Percentiles rank a stretch among this genome's conserved stretches.
These are phyloP conservation scores for Eutrema salsugineum DNA, from an alignment of 441 rosid genomes.

Conservation along the genomic window DNA sequence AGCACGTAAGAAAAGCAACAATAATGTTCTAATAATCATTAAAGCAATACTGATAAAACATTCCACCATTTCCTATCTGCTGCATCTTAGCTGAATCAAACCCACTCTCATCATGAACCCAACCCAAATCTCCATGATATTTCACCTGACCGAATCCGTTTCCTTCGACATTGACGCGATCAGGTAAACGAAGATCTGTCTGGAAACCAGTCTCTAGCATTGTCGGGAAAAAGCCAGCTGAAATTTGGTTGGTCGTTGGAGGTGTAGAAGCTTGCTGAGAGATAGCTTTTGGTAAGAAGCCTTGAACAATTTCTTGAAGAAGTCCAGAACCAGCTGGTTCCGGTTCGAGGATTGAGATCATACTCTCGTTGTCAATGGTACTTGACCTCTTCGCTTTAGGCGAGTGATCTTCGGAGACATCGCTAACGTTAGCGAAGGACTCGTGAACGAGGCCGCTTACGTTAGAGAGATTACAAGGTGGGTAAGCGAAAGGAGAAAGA, in stretches of 20 bases:
- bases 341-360: conserved; percentile 48
- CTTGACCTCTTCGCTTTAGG: conserved; percentile 32
- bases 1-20: not conserved
- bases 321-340: conserved; percentile 70
- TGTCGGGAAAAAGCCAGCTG: not conserved
- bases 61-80: conserved; percentile 21
- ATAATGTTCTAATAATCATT: conserved; percentile 9
- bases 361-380: conserved; percentile 14
- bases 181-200: conserved; percentile 4
- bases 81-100: conserved; percentile 22
- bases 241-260: conserved; percentile 10
- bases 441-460: conserved; percentile 13
- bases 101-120: conserved; percentile 10
- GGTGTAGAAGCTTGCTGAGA: conserved; percentile 13
- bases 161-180: conserved; percentile 9
- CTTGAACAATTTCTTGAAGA: conserved; percentile 75
- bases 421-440: not conserved
- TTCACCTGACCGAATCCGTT: conserved; percentile 16
- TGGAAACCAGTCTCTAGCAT: conserved; percentile 6
- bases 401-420: conserved; percentile 18
- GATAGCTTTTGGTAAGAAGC: conserved; percentile 45
- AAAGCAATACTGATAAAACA: conserved; percentile 25
- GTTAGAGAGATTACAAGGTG: conserved; percentile 12
- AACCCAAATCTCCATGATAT: conserved; percentile 28
- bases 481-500: conserved; percentile 16